These are phyloP conservation scores for Chalciporus sp. DNA, from an alignment of 1,284 basidiomycete species.

Conservation along the genomic window DNA sequence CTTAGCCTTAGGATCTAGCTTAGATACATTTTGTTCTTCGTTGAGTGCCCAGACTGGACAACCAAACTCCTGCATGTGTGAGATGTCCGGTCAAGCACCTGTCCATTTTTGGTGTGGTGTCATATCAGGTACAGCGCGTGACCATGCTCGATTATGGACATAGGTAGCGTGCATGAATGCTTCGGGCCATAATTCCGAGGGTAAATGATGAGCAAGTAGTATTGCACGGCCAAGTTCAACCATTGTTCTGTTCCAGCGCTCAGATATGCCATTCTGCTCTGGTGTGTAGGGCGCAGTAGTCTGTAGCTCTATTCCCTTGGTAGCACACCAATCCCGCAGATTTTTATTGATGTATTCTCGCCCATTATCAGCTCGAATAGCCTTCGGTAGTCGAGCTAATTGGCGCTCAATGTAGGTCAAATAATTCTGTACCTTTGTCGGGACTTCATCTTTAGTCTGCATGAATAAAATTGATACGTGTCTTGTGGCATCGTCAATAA, in stretches of 20 bases:
- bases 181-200: constrained; percentile 2
- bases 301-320: not conserved
- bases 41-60: not conserved
- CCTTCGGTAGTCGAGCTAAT: not conserved
- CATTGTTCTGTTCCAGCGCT: constrained; percentile 8
- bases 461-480: not conserved
- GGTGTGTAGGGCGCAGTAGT: constrained; percentile 4
- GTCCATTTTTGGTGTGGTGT: constrained; percentile 13
- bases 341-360: constrained; percentile 8
- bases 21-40: not conserved
- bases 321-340: not conserved
- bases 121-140: not conserved
- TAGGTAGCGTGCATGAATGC: constrained; percentile 4
- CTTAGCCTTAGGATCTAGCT: not conserved
- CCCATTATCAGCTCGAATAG: constrained; percentile 5
- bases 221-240: constrained; percentile 1
- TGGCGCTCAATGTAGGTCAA: not conserved
- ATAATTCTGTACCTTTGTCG: not conserved
- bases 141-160: not conserved
- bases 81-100: not conserved
- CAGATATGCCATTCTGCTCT: constrained; percentile 9
- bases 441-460: not conserved
- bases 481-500: not conserved
- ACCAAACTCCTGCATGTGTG: constrained; percentile 6
- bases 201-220: not conserved